A percentile compares a stretch with the other conserved stretches of the same genome.
Conservation (phyloP, 2,329 filamentous ascomycete genomes). For the Aspergillus sp. region DNA sequence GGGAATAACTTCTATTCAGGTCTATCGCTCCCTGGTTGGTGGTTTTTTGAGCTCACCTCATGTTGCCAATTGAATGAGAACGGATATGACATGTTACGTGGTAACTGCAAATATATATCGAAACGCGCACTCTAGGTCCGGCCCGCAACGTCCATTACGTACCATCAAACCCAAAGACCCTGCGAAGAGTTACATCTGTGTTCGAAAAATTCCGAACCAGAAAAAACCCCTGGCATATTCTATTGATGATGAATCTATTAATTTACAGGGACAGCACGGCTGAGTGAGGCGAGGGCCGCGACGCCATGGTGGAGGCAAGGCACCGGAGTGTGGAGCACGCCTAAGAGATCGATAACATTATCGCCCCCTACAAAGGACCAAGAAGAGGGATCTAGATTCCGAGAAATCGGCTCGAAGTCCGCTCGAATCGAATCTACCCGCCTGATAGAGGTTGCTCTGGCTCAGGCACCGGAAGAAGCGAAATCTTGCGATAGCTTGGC, state of each 20-base stretch:
- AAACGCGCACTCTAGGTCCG: neutral
- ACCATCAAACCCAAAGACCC: neutral
- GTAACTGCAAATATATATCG: neutral
- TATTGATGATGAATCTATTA: too few relatives aligned
- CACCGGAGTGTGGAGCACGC: neutral
- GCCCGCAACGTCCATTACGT: neutral
- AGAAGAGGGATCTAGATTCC: neutral
- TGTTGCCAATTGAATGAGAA: too few relatives aligned
- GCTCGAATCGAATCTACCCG: neutral
- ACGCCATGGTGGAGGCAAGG: neutral
- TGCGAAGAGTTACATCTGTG: neutral
- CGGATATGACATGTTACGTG: too few relatives aligned
- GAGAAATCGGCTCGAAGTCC: neutral
- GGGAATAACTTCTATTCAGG: neutral
- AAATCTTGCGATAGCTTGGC: slow-evolving; percentile 18
- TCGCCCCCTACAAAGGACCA: neutral
- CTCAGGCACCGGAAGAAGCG: slow-evolving; percentile 15
- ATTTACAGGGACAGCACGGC: too few relatives aligned
- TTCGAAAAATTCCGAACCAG: too few relatives aligned
- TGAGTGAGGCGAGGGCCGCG: too few relatives aligned
- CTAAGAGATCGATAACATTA: neutral
- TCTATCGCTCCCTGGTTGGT: neutral
- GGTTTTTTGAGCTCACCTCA: too few relatives aligned
- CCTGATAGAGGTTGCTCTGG: slow-evolving; percentile 2
- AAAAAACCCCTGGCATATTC: too few relatives aligned